phyloP scores from a whole-genome alignment of 2,329 filamentous ascomycete species.

The Talaromyces sp. region DNA sequence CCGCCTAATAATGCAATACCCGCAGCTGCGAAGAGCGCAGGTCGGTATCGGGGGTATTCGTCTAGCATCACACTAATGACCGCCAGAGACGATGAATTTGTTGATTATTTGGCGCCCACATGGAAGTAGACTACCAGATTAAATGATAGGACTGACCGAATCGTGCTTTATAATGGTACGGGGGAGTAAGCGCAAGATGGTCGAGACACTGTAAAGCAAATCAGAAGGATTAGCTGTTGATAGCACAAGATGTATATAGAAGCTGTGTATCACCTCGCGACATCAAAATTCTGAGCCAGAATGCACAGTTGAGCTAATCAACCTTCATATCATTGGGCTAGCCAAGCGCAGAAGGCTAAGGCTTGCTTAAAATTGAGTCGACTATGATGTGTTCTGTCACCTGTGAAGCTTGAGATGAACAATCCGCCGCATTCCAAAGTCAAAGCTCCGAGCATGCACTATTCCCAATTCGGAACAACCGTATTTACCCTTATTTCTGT shows the following conservation, averaged over 20 bases:
- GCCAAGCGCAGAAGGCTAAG: not conserved
- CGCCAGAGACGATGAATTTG: not conserved
- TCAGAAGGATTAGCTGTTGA: not conserved
- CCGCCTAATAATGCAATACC: conserved; percentile 40
- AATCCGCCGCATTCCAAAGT: not conserved
- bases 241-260: not conserved
- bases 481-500: too few relatives aligned
- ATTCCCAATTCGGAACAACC: not conserved
- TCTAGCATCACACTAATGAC: conserved; percentile 11
- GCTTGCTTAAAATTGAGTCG: not conserved
- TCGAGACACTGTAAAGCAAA: not conserved
- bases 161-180: not conserved
- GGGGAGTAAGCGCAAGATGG: not conserved
- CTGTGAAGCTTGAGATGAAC: not conserved
- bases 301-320: not conserved
- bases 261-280: not conserved
- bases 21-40: conserved; percentile 38
- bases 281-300: not conserved
- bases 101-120: not conserved
- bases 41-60: conserved; percentile 33
- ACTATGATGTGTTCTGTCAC: not conserved
- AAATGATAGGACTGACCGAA: not conserved
- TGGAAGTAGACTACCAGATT: not conserved
- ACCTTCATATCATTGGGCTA: not conserved
- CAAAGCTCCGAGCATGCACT: not conserved